Conservation (phyloP, 1,284 basidiomycete species). For the Sanghuangporus weigelae region DNA sequence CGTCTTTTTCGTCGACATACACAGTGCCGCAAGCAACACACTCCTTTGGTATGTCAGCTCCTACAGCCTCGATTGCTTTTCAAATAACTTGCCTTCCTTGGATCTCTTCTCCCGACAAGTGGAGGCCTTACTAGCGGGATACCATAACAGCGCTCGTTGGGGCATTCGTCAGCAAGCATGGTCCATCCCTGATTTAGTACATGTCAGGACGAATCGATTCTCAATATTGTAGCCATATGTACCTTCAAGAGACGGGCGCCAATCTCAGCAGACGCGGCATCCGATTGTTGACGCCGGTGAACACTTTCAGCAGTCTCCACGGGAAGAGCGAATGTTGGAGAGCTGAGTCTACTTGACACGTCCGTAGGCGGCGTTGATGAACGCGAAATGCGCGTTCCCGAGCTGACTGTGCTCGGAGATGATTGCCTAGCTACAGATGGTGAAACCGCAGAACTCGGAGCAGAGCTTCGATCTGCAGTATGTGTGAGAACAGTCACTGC, state of each 20-base stretch:
- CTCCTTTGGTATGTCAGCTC: slow-evolving; percentile 44
- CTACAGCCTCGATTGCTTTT: not conserved
- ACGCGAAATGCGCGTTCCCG: slow-evolving; percentile 47
- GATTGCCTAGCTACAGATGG: slow-evolving; percentile 22
- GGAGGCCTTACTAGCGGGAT: slow-evolving; percentile 71
- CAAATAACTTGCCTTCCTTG: slow-evolving; percentile 47
- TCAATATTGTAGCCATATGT: not conserved
- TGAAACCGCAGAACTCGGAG: not conserved
- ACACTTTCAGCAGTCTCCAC: slow-evolving; percentile 58
- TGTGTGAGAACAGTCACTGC: not conserved
- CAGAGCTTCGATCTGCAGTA: not conserved
- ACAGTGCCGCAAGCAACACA: slow-evolving; percentile 68
- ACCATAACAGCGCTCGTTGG: slow-evolving; percentile 58
- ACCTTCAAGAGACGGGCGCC: slow-evolving; percentile 62
- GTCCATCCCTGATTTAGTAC: slow-evolving; percentile 55
- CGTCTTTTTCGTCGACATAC: slow-evolving; percentile 52
- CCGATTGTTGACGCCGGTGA: slow-evolving; percentile 71
- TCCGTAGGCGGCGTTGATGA: slow-evolving; percentile 73
- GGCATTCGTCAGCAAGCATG: slow-evolving; percentile 80
- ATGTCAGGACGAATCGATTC: not conserved
- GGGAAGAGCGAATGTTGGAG: slow-evolving; percentile 55
- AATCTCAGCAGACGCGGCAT: slow-evolving; percentile 71
- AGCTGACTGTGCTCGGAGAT: slow-evolving; percentile 38
- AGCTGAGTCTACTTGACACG: slow-evolving; percentile 51
- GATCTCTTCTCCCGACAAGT: slow-evolving; percentile 55